These are phyloP conservation scores for Thelonectria discophora DNA, from an alignment of 2,329 filamentous ascomycete species.

Conservation along the genomic window DNA sequence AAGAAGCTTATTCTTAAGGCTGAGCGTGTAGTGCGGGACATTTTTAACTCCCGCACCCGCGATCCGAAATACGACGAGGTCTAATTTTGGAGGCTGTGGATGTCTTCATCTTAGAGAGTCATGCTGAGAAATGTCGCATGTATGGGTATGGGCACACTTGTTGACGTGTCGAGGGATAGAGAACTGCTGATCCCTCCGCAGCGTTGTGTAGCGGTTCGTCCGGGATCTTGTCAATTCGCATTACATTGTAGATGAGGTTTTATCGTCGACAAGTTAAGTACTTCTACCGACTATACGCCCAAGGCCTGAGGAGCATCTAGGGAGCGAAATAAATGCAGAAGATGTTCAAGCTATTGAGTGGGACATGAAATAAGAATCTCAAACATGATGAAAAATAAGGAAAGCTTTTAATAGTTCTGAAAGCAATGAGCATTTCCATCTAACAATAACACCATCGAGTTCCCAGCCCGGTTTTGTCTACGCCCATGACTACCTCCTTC, in stretches of 20 bases:
- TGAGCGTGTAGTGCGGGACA: background rate
- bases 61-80: background rate
- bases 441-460: too few species aligned
- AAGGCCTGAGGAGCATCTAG: too few species aligned
- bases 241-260: background rate
- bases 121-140: background rate
- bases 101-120: background rate
- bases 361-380: too few species aligned
- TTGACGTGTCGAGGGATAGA: background rate
- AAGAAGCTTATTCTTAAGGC: background rate
- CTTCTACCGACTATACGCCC: too few species aligned
- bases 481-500: too few species aligned
- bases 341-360: too few species aligned
- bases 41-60: background rate
- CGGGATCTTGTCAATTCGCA: background rate
- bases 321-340: too few species aligned
- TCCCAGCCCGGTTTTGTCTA: too few species aligned
- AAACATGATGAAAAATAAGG: too few species aligned
- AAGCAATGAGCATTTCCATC: too few species aligned
- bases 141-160: background rate
- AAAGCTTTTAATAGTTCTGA: too few species aligned
- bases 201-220: background rate
- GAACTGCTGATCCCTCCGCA: background rate
- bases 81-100: background rate
- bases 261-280: too few species aligned